phyloP scores from a whole-genome alignment of 495 filamentous ascomycete genomes.

The Beverwykella pulmonaria region DNA sequence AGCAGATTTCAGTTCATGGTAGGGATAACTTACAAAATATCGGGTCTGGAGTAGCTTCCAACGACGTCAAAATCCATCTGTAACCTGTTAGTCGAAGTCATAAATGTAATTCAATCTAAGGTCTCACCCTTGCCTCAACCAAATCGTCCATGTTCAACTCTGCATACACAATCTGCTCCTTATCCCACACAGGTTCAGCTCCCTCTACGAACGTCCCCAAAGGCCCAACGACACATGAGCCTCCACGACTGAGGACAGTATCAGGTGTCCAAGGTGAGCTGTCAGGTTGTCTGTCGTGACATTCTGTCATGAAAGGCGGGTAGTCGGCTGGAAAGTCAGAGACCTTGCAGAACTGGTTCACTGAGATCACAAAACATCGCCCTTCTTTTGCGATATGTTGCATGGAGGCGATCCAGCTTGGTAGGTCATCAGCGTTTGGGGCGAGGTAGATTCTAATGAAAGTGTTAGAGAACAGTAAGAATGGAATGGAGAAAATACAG shows the following conservation, averaged over 20 bases:
- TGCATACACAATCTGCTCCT: constrained; percentile 48
- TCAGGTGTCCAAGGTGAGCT: constrained; percentile 46
- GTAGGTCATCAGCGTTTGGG: constrained; percentile 50
- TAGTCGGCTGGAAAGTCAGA: constrained; percentile 51
- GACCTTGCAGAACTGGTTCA: constrained; percentile 48
- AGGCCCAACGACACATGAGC: constrained; percentile 48
- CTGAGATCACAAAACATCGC: constrained; percentile 49
- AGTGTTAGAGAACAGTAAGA: background rate
- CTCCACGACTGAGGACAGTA: constrained; percentile 48
- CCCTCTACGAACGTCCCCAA: constrained; percentile 42
- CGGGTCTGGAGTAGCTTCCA: constrained; percentile 49
- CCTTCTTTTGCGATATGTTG: constrained; percentile 53
- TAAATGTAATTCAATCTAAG: background rate
- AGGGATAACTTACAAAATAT: constrained; percentile 47
- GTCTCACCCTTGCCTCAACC: constrained; percentile 47
- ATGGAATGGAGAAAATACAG: too few species aligned
- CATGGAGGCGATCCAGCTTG: constrained; percentile 49
- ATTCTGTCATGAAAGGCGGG: constrained; percentile 49
- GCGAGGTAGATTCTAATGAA: constrained; percentile 47
- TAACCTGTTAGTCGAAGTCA: background rate
- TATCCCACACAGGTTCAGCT: constrained; percentile 49
- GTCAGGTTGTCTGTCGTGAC: constrained; percentile 47
- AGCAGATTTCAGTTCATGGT: background rate
- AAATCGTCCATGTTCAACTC: constrained; percentile 44
- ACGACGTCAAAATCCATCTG: constrained; percentile 52